Evolutionary conservation across 2,329 filamentous ascomycete genomes (phyloP).

Genomic region (Epichloe brachyelytri): DNA sequence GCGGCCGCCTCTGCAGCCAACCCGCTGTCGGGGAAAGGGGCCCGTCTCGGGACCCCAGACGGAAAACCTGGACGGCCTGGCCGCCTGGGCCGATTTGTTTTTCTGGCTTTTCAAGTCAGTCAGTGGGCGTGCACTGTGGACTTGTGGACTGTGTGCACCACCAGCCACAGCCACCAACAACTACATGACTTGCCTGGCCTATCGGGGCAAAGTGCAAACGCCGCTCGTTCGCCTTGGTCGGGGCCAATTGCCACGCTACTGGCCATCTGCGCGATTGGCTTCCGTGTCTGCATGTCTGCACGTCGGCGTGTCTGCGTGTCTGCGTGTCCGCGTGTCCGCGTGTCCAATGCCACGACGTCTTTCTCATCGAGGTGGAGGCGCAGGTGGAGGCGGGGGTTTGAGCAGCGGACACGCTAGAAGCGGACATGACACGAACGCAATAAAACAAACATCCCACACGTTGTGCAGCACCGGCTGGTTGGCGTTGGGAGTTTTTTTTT

Average conservation of each 20-base stretch:
- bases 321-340: no score
- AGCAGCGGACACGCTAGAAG: background rate
- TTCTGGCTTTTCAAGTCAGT: no score
- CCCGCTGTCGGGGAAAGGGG: conserved; percentile 22
- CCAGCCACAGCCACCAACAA: no score
- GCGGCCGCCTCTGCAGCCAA: conserved; percentile 26
- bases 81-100: background rate
- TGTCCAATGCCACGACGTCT: background rate
- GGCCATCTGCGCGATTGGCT: background rate
- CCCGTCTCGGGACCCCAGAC: conserved; percentile 19
- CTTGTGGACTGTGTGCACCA: no score
- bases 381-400: background rate
- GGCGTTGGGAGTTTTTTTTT: no score
- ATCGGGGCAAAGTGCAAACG: background rate
- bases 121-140: no score
- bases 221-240: background rate
- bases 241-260: background rate
- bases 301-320: no score
- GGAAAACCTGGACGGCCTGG: background rate
- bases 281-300: background rate
- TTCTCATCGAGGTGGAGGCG: background rate
- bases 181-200: background rate
- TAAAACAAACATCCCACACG: background rate
- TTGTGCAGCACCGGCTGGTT: background rate
- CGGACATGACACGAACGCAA: background rate